Base-by-base conservation (phyloP, 768 basidiomycete genomes). In the Suillus occidentalis region DNA sequence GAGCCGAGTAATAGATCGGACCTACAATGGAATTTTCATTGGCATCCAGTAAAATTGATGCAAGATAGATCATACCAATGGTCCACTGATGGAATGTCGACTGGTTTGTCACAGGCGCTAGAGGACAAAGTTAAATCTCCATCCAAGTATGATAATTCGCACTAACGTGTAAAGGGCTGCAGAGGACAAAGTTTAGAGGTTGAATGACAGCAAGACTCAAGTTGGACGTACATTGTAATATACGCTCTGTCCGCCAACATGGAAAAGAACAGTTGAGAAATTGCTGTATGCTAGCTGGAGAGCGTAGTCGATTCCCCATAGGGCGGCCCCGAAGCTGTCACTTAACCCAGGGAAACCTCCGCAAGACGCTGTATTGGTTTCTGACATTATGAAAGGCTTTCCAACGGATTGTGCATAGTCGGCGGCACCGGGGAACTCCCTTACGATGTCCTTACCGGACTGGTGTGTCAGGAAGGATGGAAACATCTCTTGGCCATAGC, bases 1-100 rank as follows among this genome's bases (percentile, higher is more conserved):
- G 76, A 1, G 88, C 82, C 1, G 92, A 82, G 75, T 94, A 94
- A 78, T 90, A 92, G 53, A 89, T 76, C 0, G 89, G 83, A 4
- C 90, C 57, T 58, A 25, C 10, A 3, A 58, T 25, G 6, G 22
- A 16, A 36, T 20, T 10, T 20, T 34, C 10, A 7, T 55, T n/a
- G 1, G 12, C 12, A 55, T 12, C 3, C 16, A 58, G 7, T 10
- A 22, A 58, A 16, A 40, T 12, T 58, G 10, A 58, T n/a, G 12
- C 10, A 58, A 25, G 39, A 6, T 28, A 40, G 22, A 18, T 18
- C 22, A 40, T 40, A 58, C 57, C 90, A 45, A 90, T 81, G 1
- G 89, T 89, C 91, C 91, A 94, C 74, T 89, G 79, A 65, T 83
- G 83, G 74, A 80, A 85, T 0, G 78, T 67, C 0, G 86, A 83